Conservation (phyloP, 176 grass and related monocot species). For the Avena eriantha region DNA sequence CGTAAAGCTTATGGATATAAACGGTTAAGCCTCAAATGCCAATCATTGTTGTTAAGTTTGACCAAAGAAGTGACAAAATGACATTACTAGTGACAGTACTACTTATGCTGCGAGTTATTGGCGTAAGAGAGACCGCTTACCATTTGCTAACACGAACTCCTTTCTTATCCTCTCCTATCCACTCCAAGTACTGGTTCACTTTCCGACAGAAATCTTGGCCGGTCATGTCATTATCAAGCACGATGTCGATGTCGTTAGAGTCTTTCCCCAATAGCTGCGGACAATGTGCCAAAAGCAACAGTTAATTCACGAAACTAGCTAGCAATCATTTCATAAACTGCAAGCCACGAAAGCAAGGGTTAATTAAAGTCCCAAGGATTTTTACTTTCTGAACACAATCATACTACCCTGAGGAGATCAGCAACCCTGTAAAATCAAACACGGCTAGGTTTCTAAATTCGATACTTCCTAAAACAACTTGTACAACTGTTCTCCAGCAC, state of each 20-base stretch:
- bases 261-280: constrained; percentile 75
- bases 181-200: too few relatives aligned
- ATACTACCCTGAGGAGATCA: neutral
- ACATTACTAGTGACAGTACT: too few relatives aligned
- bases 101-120: too few relatives aligned
- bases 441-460: neutral
- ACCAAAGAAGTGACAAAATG: too few relatives aligned
- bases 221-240: constrained; percentile 78
- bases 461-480: neutral
- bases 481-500: too few relatives aligned
- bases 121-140: too few relatives aligned
- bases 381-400: neutral
- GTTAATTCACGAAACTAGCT: neutral
- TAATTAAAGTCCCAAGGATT: neutral
- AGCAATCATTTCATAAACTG: constrained; percentile 15
- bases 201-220: constrained; percentile 12
- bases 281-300: neutral
- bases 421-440: neutral
- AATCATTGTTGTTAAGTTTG: too few relatives aligned
- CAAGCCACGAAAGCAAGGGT: neutral
- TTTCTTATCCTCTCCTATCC: too few relatives aligned
- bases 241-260: constrained; percentile 89
- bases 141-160: too few relatives aligned
- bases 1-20: neutral
- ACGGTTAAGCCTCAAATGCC: too few relatives aligned